Percentiles rank a stretch among this genome's conserved stretches.
Evolutionary conservation across 2,329 filamentous ascomycete species (phyloP).

Genomic region (Hansfordia pulvinata): DNA sequence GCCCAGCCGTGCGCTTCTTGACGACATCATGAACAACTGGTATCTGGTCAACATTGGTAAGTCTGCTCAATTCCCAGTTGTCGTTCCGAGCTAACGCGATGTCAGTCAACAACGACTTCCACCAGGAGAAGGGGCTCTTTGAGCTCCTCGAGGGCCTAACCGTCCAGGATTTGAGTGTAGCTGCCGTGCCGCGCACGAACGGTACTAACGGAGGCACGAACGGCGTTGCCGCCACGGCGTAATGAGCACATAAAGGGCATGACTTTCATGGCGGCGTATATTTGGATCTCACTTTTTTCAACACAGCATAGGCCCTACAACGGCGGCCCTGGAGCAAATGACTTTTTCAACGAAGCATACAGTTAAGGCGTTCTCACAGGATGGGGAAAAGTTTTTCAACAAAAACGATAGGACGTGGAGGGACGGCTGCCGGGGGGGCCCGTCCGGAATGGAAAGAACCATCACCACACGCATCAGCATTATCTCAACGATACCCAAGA

Average conservation of each 20-base stretch:
- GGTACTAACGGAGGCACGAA: conserved; percentile 13
- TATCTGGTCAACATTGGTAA: conserved; percentile 89
- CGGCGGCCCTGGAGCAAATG: conserved; percentile 16
- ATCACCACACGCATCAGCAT: conserved; percentile 11
- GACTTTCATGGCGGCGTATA: conserved; percentile 6
- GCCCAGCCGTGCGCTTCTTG: conserved; percentile 67
- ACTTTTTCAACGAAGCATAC: conserved; percentile 18
- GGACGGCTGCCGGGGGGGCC: conserved; percentile 8
- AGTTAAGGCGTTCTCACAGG: conserved; percentile 7
- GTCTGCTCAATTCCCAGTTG: conserved; percentile 13
- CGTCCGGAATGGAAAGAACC: conserved; percentile 5
- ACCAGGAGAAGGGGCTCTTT: conserved; percentile 69
- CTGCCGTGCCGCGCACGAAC: conserved; percentile 8
- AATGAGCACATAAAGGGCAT: conserved; percentile 5
- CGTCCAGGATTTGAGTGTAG: conserved; percentile 48
- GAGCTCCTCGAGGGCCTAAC: conserved; percentile 68
- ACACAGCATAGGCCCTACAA: conserved; percentile 3
- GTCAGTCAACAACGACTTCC: conserved; percentile 94
- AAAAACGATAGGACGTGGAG: conserved; percentile 16
- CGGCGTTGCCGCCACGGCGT: conserved; percentile 8
- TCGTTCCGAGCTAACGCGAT: conserved; percentile 1
- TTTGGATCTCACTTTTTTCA: conserved; percentile 1
- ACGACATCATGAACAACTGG: conserved; percentile 79
- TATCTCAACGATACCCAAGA: conserved; percentile 28
- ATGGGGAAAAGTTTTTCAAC: conserved; percentile 18